phyloP scores from a whole-genome alignment of 1,284 basidiomycete genomes.

The Coriolopsis trogii region DNA sequence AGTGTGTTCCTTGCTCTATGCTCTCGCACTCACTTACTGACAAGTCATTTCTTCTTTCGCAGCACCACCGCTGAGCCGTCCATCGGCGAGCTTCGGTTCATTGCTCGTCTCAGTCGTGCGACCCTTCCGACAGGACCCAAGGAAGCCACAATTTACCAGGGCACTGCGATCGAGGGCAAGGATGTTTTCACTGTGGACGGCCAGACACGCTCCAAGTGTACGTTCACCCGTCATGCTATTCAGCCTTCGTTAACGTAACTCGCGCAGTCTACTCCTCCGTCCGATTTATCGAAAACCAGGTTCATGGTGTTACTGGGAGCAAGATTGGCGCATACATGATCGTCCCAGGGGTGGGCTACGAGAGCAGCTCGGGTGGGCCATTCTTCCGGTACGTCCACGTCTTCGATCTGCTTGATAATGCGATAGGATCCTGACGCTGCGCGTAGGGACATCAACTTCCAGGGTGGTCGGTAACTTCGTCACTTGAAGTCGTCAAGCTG shows the following conservation, averaged over 20 bases:
- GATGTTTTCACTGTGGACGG: conserved; percentile 49
- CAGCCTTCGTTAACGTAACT: too few relatives aligned
- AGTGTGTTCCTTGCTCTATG: neutral
- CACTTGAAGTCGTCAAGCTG: too few relatives aligned
- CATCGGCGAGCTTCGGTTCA: conserved; percentile 52
- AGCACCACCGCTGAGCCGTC: conserved; percentile 44
- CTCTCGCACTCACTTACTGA: too few relatives aligned
- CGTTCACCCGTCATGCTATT: conserved; percentile 24
- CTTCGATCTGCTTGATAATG: neutral
- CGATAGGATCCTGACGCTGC: neutral
- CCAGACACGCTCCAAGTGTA: conserved; percentile 49
- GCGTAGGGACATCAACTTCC: conserved; percentile 2
- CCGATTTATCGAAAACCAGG: conserved; percentile 43
- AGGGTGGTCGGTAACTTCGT: neutral
- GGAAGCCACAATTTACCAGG: conserved; percentile 41
- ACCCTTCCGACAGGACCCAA: conserved; percentile 43
- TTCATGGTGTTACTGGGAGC: conserved; percentile 43
- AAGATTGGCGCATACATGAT: conserved; percentile 43
- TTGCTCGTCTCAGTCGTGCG: conserved; percentile 48
- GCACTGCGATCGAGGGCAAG: conserved; percentile 47
- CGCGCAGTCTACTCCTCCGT: conserved; percentile 12
- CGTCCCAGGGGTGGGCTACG: conserved; percentile 44
- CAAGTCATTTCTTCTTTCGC: neutral
- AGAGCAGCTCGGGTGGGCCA: conserved; percentile 45
- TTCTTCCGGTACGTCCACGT: conserved; percentile 44